Percentiles rank a stretch among this genome's conserved stretches.
Evolutionary conservation across 371 early-diverging fungal species (phyloP).

Genomic region (Nematocida displodere): DNA sequence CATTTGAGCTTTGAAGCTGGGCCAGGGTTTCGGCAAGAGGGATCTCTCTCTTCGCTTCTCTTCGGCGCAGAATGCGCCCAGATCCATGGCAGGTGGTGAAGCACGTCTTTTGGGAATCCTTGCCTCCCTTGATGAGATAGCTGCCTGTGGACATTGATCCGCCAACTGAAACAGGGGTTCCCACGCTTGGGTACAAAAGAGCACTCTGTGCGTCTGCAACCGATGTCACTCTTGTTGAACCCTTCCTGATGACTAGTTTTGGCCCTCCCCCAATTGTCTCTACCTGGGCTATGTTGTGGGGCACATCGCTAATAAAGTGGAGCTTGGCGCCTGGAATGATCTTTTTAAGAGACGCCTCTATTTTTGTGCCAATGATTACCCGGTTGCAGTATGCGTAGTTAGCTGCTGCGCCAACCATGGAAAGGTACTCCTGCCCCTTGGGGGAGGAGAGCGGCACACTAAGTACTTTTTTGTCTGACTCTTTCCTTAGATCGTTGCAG

Average conservation of each 20-base stretch:
- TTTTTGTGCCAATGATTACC: slow-evolving; percentile 53
- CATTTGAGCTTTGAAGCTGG: slow-evolving; percentile 37
- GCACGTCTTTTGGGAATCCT: slow-evolving; percentile 29
- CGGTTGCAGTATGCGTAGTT: slow-evolving; percentile 66
- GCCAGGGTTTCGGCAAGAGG: slow-evolving; percentile 34
- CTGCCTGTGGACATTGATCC: slow-evolving; percentile 65
- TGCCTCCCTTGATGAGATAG: slow-evolving; percentile 58
- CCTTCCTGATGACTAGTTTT: slow-evolving; percentile 62
- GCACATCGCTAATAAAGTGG: slow-evolving; percentile 61
- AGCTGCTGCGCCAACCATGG: slow-evolving; percentile 54
- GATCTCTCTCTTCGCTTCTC: slow-evolving; percentile 43
- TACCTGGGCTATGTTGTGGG: slow-evolving; percentile 62
- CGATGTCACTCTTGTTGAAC: slow-evolving; percentile 49
- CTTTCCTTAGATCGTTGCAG: slow-evolving; percentile 24
- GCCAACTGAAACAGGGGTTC: slow-evolving; percentile 53
- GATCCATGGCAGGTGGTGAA: slow-evolving; percentile 64
- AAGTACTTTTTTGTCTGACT: background rate
- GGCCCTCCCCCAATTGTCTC: slow-evolving; percentile 30
- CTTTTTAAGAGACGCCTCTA: slow-evolving; percentile 47
- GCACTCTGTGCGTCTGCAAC: background rate
- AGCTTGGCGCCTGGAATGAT: slow-evolving; percentile 22
- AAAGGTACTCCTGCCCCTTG: slow-evolving; percentile 55
- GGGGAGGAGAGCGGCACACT: slow-evolving; percentile 21
- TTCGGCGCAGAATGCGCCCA: slow-evolving; percentile 60
- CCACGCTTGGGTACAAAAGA: background rate